Percentiles rank a stretch among this genome's conserved stretches.
Conservation (phyloP, 2,329 filamentous ascomycete species). For the Botrytis sinoallii region DNA sequence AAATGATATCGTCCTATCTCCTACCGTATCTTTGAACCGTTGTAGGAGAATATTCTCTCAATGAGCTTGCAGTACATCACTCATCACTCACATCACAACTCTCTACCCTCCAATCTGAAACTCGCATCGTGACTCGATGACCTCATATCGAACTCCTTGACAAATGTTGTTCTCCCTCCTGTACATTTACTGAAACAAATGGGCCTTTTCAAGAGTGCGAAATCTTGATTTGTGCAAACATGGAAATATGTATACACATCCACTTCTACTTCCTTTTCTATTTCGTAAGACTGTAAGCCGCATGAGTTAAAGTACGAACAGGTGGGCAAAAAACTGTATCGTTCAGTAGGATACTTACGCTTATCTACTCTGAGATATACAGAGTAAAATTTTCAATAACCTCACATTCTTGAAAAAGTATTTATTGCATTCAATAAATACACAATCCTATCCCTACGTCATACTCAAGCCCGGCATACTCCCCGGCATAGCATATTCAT, state of each 20-base stretch:
- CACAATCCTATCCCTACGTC: constrained; percentile 15
- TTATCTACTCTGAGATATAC: no score
- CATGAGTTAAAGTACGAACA: neutral
- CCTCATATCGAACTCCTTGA: neutral
- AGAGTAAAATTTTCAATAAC: neutral
- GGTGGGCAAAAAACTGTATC: neutral
- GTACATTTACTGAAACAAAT: neutral
- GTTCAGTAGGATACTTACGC: neutral
- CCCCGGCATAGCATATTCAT: constrained; percentile 39
- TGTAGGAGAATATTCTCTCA: no score
- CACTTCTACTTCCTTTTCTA: neutral
- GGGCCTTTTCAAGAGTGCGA: neutral
- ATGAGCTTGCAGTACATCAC: neutral
- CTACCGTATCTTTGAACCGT: no score
- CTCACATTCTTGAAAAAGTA: neutral
- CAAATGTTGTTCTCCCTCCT: neutral
- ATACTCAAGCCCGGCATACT: constrained; percentile 38
- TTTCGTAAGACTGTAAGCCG: neutral
- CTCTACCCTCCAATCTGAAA: neutral
- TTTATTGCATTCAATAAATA: neutral
- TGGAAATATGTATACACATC: neutral
- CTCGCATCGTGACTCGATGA: neutral
- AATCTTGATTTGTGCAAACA: neutral
- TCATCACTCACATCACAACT: neutral
- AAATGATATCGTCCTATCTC: no score